Base-by-base conservation (phyloP, 495 filamentous ascomycete genomes). In the Thermochaetoides thermophila region DNA sequence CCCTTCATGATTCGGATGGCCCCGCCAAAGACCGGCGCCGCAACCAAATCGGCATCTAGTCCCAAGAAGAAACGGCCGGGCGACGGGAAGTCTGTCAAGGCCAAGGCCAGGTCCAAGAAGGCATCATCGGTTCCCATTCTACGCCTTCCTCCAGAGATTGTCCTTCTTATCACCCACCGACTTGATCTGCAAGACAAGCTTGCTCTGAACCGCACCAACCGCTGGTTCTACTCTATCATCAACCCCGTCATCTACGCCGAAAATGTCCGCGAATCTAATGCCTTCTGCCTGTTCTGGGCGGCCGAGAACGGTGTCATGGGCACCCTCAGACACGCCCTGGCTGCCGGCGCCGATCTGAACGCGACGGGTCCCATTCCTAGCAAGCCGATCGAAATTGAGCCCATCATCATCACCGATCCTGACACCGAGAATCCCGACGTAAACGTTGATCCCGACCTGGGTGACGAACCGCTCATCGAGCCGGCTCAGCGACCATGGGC, bases 91-190 rank as follows among this genome's bases (percentile, higher is more conserved):
- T 5, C 34, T 7, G 17, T 21, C 20, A 32, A 23, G 22, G 27
- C 28, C 18, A 38, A 34, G 16, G 27, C 17, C 7, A 33, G 25
- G 14, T 4, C 17, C 1, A 37, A 24, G 17, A 35, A 32, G 31
- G 21, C 37, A 4, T 13, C 18, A 20, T 25, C 40, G 16, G 38
- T 33, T 24, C 40, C 40, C 0, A 38, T 49, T 16, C 37, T 43
- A 3, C 31, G 24, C 9, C 40, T 52, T 2, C 49, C 48, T 5
- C 24, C 45, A 7, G 49, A 52, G 32, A 40, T 52, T 28, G 35
- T 48, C 25, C 33, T 39, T 11, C 40, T 55, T 30, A 36, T 58
- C 46, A 9, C 41, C 36, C 42, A 49, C 26, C 34, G 36, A 20
- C 39, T 48, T 27, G 35, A 31, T 17, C 20, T 37, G 5, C 22